Evolutionary conservation across 495 filamentous ascomycete species (phyloP).

Genomic region (Penicillium flavigenum): DNA sequence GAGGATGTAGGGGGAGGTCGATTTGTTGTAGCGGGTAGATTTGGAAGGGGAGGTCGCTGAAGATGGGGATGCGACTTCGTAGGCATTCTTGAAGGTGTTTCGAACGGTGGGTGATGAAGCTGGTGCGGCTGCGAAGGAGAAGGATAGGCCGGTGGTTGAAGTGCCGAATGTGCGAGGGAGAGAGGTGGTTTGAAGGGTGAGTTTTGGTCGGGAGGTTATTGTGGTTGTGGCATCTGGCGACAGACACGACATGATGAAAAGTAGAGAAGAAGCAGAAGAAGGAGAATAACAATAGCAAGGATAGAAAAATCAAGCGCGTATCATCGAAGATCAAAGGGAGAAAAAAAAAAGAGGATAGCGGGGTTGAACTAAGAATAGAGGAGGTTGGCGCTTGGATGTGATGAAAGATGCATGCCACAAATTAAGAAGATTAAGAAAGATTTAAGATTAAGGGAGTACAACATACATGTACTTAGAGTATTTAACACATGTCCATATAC

Average conservation of each 20-base stretch:
- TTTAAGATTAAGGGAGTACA: neutral
- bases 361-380: slow-evolving; percentile 17
- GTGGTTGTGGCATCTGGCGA: slow-evolving; percentile 27
- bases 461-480: too few relatives aligned
- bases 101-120: slow-evolving; percentile 71
- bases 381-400: slow-evolving; percentile 17
- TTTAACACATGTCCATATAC: neutral
- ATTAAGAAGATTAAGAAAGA: neutral
- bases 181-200: slow-evolving; percentile 72
- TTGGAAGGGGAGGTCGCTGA: slow-evolving; percentile 49
- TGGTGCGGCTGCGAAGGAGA: slow-evolving; percentile 58
- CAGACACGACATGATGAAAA: slow-evolving; percentile 33
- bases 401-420: slow-evolving; percentile 8
- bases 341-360: slow-evolving; percentile 22
- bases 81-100: slow-evolving; percentile 81
- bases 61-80: slow-evolving; percentile 64
- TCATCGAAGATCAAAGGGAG: slow-evolving; percentile 19
- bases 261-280: slow-evolving; percentile 15
- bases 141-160: slow-evolving; percentile 54
- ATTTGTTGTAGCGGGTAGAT: slow-evolving; percentile 37
- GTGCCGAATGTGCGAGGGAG: slow-evolving; percentile 53
- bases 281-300: slow-evolving; percentile 8
- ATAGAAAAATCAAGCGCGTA: slow-evolving; percentile 7
- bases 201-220: slow-evolving; percentile 64
- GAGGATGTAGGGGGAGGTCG: slow-evolving; percentile 26